Base-by-base conservation (phyloP, 352 stramenopile species). In the Pythium pyrilobum region DNA sequence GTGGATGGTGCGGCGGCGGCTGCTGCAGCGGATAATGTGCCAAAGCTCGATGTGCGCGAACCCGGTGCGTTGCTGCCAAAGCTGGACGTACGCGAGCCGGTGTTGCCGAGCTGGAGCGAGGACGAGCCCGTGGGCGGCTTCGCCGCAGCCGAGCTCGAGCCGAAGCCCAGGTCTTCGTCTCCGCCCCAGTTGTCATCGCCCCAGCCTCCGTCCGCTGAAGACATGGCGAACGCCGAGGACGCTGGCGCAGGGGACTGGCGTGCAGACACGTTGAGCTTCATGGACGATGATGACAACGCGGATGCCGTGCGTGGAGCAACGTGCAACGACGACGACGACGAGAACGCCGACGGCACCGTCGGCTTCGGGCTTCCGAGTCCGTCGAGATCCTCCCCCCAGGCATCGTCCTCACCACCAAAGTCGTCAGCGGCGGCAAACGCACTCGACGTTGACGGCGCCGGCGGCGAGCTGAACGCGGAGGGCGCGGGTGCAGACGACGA, bases 171-270 rank as follows among this genome's bases (percentile, higher is more conserved):
- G 15, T 52, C 45, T 29, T 49, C 40, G 31, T 80, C 71, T 20
- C 55, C 74, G 23, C 76, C 80, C 77, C 77, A 91, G 47, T 77
- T 87, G 36, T 89, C 80, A 41, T 87, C 70, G 11, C 66, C 74
- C 80, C 80, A 89, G 4, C 51, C 73, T 24, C 46, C 73, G 25
- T 74, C 57, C 2, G 54, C 38, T 0, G 52, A 61, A 34, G 64
- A 58, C 34, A 80, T 71, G 23, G 72, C 43, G 33, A 72, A 67
- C 0, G 46, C 45, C 24, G 67, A 67, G 0, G 65, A 40, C 21
- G 39, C 16, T 38, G 54, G 24, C 24, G 52, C 62, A 34, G 23
- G 39, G 9, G 43, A 15, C 12, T 60, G 52, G 0, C 41, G 53
- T 6, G 69, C 64, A 28, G 69, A 69, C 16, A 81, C 70, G 36